These are phyloP conservation scores for Komagataella ulmi DNA, from an alignment of 805 yeast genomes.

Conservation along the genomic window DNA sequence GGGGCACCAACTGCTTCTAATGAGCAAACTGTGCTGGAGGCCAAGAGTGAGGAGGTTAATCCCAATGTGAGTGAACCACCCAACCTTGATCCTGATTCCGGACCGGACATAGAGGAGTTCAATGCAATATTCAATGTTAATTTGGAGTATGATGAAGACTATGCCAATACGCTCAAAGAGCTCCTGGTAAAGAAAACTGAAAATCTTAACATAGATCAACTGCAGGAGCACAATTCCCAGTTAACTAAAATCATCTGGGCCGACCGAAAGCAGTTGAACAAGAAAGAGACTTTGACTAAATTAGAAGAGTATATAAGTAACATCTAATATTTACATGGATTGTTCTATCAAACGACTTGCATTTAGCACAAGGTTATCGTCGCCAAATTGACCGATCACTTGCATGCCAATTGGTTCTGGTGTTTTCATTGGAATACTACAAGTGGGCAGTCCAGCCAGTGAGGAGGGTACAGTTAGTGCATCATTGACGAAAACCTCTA, in stretches of 20 bases:
- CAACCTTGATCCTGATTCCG: not conserved
- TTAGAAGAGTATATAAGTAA: slow-evolving; percentile 14
- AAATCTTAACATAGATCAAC: slow-evolving; percentile 31
- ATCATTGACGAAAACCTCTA: slow-evolving; percentile 50
- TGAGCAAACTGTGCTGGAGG: not conserved
- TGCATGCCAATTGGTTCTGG: slow-evolving; percentile 51
- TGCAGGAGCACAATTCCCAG: slow-evolving; percentile 54
- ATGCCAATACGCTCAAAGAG: slow-evolving; percentile 10
- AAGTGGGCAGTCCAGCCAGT: slow-evolving; percentile 81
- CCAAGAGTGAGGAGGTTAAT: not conserved
- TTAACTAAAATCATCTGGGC: slow-evolving; percentile 66
- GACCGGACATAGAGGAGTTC: not conserved
- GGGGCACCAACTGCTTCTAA: not conserved
- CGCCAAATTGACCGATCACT: slow-evolving; percentile 75
- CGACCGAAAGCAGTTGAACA: slow-evolving; percentile 37
- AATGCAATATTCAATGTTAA: not conserved
- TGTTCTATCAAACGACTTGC: not conserved
- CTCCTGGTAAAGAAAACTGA: slow-evolving; percentile 24
- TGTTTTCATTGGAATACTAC: slow-evolving; percentile 50
- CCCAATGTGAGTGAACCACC: not conserved
- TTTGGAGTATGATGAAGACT: not conserved
- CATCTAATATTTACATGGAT: not conserved
- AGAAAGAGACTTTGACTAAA: slow-evolving; percentile 21
- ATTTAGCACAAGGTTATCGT: slow-evolving; percentile 47
- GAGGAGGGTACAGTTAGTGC: slow-evolving; percentile 84